A percentile compares a stretch with the other conserved stretches of the same genome.
Evolutionary conservation across 345 rosid species (phyloP).

Genomic region (Arabidopsis suecica): DNA sequence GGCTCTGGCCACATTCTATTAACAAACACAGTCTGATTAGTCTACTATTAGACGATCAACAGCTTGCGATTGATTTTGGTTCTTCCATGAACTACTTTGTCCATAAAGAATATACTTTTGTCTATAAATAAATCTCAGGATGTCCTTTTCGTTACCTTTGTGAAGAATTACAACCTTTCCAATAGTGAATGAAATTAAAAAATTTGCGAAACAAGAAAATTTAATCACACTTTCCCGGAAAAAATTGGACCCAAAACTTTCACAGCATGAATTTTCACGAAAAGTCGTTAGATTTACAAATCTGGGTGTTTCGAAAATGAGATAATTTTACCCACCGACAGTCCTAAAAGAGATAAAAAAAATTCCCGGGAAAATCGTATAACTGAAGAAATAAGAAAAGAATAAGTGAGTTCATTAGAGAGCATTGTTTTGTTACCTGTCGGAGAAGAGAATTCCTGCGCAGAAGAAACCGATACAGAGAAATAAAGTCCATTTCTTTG

Average conservation of each 20-base stretch:
- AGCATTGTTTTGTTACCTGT: slow-evolving; percentile 58
- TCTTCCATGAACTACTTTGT: neutral
- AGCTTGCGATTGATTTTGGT: slow-evolving; percentile 16
- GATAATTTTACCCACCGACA: slow-evolving; percentile 27
- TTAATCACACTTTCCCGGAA: slow-evolving; percentile 4
- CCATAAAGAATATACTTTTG: neutral
- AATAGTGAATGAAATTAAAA: neutral
- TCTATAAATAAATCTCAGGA: slow-evolving; percentile 18
- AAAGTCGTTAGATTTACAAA: neutral
- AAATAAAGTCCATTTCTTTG: slow-evolving; percentile 82
- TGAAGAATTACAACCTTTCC: slow-evolving; percentile 4
- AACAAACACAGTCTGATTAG: slow-evolving; percentile 29
- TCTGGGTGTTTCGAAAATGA: neutral
- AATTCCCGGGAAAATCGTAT: slow-evolving; percentile 20
- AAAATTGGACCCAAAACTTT: neutral
- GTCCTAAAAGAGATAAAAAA: slow-evolving; percentile 6
- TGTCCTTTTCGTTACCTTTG: neutral
- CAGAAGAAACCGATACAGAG: slow-evolving; percentile 93
- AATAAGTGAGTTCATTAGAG: neutral
- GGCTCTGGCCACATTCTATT: slow-evolving; percentile 87
- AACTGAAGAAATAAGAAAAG: slow-evolving; percentile 1
- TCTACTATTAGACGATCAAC: neutral
- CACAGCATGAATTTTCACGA: neutral
- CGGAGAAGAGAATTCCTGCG: slow-evolving; percentile 89
- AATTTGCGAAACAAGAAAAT: neutral